These are phyloP conservation scores for Trichomonas vaginalis DNA, from an alignment of 208 protist species.

Conservation along the genomic window DNA sequence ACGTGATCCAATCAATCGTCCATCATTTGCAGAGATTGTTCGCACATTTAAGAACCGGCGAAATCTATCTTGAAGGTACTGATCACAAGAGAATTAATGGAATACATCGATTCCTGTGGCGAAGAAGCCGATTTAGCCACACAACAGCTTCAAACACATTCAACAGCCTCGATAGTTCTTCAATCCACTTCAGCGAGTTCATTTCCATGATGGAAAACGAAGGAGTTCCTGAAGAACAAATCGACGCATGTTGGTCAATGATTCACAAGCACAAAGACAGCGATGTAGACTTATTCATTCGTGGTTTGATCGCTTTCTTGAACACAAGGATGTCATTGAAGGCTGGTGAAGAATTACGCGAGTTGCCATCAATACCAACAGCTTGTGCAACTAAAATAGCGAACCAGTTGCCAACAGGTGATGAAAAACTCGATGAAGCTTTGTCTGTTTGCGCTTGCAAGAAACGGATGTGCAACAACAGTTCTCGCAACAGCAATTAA, in stretches of 20 bases:
- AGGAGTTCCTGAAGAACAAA: not conserved
- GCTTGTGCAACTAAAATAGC: not conserved
- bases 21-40: not conserved
- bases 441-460: not conserved
- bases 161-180: not conserved
- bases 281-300: not conserved
- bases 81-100: not conserved
- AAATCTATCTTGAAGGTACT: not conserved
- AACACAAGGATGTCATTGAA: not conserved
- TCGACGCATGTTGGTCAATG: not conserved
- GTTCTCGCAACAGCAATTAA: not conserved
- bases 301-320: not conserved
- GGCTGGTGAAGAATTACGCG: not conserved
- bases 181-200: not conserved
- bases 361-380: not conserved
- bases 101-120: not conserved
- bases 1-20: not conserved
- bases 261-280: not conserved
- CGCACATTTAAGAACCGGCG: not conserved
- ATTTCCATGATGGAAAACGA: not conserved
- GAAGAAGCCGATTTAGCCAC: not conserved
- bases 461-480: not conserved
- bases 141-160: not conserved
- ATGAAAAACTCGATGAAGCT: not conserved
- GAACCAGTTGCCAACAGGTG: not conserved